Evolutionary conservation across 352 stramenopile genomes (phyloP), one percentile per base, ranked within the genome.

Genomic region (Globisporangium camurandrum): DNA sequence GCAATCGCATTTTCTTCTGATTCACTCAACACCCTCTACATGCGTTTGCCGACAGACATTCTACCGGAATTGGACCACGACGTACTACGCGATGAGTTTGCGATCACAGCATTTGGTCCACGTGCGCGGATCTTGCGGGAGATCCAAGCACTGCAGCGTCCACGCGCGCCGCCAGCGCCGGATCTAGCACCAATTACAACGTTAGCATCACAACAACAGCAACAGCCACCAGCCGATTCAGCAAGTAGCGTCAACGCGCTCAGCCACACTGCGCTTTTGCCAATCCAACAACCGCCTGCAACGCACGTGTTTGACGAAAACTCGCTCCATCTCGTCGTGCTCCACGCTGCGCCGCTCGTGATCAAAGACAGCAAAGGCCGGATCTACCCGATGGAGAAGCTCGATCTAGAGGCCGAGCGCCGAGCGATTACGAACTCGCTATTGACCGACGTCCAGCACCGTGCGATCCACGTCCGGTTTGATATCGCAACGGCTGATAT

Each of bases 311-410:
- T 20, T 44, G 66, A 72, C 10, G 52, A 64, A 11, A 88, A 85
- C 46, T 69, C 64, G 39, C 61, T 91, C 27, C 75, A 91, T 48
- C 62, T 91, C n/a, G 73, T 84, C 42, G 80, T 91, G 38, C 77
- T 91, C 20, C 80, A 91, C 28, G 80, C 80, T n/a, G 77, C 80
- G 19, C 80, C 80, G 43, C 71, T 91, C 16, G 75, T 88, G 49
- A 87, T 88, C 54, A 84, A 81, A 51, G 72, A 91, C 64, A 73
- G 64, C 34, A 70, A 74, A 38, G 64, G 69, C 4, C 77, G 71
- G n/a, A 80, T 89, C 40, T 86, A 75, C 56, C 68, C 75, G 24
- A 91, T 91, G 80, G 80, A 91, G 61, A 88, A 91, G 47, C 73
- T 91, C 23, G 77, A 91, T 46, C 57, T 91, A 22, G 77, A 86